These are phyloP conservation scores for Trypanosoma boissoni DNA, from an alignment of 208 protist species.

Conservation along the genomic window DNA sequence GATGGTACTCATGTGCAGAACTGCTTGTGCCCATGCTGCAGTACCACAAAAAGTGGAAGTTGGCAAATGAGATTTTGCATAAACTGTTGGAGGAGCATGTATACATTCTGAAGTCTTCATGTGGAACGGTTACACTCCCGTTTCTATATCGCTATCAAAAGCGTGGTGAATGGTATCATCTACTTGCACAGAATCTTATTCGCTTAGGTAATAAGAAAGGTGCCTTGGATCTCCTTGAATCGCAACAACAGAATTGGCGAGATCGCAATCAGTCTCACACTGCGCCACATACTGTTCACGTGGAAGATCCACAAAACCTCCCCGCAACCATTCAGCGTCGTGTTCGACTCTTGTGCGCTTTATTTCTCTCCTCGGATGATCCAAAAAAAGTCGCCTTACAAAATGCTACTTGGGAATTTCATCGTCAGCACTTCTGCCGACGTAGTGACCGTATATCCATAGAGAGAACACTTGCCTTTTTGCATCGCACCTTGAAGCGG, in stretches of 20 bases:
- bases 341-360: constrained; percentile 47
- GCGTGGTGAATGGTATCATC: constrained; percentile 60
- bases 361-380: constrained; percentile 36
- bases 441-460: constrained; percentile 60
- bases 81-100: constrained; percentile 59
- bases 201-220: constrained; percentile 43
- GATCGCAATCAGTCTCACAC: constrained; percentile 16
- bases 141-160: constrained; percentile 62
- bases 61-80: constrained; percentile 60
- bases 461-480: constrained; percentile 36
- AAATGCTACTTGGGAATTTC: constrained; percentile 61
- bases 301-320: constrained; percentile 18
- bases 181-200: constrained; percentile 53
- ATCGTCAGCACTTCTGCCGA: constrained; percentile 49
- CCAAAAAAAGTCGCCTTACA: constrained; percentile 29
- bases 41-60: constrained; percentile 41
- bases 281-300: background rate
- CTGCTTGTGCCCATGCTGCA: constrained; percentile 54
- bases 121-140: constrained; percentile 26
- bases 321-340: constrained; percentile 55
- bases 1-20: constrained; percentile 69
- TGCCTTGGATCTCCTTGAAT: constrained; percentile 49
- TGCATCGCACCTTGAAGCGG: constrained; percentile 35
- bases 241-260: constrained; percentile 36
- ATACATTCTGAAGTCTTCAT: constrained; percentile 28